phyloP scores from a whole-genome alignment of 106 monocot species.

The Dactylorhiza incarnata region DNA sequence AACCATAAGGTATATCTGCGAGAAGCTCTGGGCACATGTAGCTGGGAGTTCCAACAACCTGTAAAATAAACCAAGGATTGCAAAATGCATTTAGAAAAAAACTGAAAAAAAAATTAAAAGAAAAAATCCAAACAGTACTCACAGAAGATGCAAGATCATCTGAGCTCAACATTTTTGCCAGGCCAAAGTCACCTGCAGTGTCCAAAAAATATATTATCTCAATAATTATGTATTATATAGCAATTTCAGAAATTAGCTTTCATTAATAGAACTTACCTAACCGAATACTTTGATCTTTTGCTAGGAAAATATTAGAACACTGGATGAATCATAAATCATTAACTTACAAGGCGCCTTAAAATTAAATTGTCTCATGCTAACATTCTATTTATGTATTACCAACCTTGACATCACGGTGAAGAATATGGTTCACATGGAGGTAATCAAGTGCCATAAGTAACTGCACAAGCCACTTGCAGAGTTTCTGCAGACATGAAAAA shows the following conservation, averaged over 20 bases:
- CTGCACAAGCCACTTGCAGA: conserved; percentile 98
- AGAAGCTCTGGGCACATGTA: conserved; percentile 99
- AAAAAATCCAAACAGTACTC: conserved; percentile 12
- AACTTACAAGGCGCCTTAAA: neutral
- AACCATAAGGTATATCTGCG: conserved; percentile 98
- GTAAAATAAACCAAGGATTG: neutral
- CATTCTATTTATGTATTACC: conserved; percentile 5
- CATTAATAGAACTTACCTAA: conserved; percentile 48
- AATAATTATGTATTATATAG: neutral
- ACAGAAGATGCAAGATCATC: conserved; percentile 97
- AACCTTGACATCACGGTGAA: conserved; percentile 99
- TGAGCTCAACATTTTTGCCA: conserved; percentile 93
- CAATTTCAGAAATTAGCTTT: conserved; percentile 6
- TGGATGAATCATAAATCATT: conserved; percentile 21
- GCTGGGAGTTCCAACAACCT: conserved; percentile 99
- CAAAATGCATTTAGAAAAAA: neutral
- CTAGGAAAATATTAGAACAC: conserved; percentile 98
- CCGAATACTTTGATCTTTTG: conserved; percentile 74
- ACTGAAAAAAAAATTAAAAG: neutral
- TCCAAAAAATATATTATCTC: neutral
- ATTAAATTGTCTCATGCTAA: neutral
- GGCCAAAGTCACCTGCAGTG: conserved; percentile 86
- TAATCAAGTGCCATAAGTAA: conserved; percentile 98
- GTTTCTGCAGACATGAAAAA: conserved; percentile 46
- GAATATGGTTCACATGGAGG: conserved; percentile 88